Conservation (phyloP, 176 grass and related monocot species). For the Paspalum notatum region DNA sequence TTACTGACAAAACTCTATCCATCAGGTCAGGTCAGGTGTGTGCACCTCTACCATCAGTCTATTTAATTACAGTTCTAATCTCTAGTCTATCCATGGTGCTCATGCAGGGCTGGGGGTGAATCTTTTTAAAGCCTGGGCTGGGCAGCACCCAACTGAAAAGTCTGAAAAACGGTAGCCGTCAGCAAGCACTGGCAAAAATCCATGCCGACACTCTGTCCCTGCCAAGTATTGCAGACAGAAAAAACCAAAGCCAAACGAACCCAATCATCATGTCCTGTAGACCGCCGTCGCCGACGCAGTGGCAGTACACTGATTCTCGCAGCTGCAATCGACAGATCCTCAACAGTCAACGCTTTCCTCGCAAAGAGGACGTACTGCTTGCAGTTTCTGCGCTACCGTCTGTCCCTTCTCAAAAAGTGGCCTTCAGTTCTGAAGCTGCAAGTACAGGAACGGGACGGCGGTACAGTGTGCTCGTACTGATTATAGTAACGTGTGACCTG, state of each 20-base stretch:
- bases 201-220: slow-evolving; percentile 34
- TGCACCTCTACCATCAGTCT: too few relatives aligned
- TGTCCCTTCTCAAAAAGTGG: neutral
- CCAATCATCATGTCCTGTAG: slow-evolving; percentile 32
- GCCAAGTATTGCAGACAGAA: slow-evolving; percentile 3
- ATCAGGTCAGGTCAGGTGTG: too few relatives aligned
- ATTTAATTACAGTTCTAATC: too few relatives aligned
- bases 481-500: neutral
- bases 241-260: neutral
- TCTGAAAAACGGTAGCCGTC: neutral
- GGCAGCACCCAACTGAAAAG: neutral
- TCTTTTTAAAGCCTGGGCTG: too few relatives aligned
- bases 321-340: too few relatives aligned
- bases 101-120: too few relatives aligned
- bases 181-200: neutral
- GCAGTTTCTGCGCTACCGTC: too few relatives aligned
- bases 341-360: too few relatives aligned
- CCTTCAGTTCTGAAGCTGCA: neutral
- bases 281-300: neutral
- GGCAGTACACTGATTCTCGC: too few relatives aligned
- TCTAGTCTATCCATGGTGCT: too few relatives aligned
- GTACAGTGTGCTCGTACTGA: neutral
- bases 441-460: neutral
- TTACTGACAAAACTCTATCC: too few relatives aligned
- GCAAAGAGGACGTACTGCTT: too few relatives aligned